These are phyloP conservation scores for Oryza meridionalis DNA, from an alignment of 176 grass and related monocot genomes.

Conservation along the genomic window DNA sequence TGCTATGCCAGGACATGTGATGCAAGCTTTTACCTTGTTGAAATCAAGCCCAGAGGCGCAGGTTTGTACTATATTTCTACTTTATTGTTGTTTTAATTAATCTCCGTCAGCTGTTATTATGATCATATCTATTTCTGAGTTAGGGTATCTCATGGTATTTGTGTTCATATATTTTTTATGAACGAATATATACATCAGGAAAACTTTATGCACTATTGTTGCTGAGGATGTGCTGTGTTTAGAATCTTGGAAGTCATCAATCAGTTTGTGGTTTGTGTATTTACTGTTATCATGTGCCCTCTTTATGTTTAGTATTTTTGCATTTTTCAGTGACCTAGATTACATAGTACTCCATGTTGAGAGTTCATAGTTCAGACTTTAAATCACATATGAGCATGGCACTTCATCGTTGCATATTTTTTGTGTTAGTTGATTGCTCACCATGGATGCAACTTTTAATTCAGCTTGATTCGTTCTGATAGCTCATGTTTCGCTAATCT, in stretches of 20 bases:
- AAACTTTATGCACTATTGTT: not conserved
- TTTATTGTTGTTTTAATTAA: not conserved
- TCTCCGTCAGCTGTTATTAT: not conserved
- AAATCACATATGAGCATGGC: not conserved
- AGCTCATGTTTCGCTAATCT: not conserved
- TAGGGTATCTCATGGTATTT: not conserved
- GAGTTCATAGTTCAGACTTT: not conserved
- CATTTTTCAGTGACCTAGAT: not conserved
- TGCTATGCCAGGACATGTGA: conserved; percentile 65
- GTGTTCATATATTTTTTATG: not conserved
- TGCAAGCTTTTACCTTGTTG: conserved; percentile 76
- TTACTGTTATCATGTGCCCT: not conserved
- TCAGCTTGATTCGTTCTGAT: not conserved
- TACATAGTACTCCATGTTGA: not conserved
- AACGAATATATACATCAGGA: not conserved
- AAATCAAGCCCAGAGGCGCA: conserved; percentile 74
- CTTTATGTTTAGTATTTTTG: not conserved
- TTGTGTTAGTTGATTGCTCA: not conserved
- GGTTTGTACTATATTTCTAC: conserved; percentile 46
- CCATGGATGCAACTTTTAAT: not conserved
- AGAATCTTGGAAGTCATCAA: not conserved
- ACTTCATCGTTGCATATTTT: conserved; percentile 10
- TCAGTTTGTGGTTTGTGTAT: not conserved
- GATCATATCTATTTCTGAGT: not conserved
- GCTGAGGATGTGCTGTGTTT: conserved; percentile 24